Evolutionary conservation across 1,139 yeast species (phyloP).

Genomic region (Debaryomyces udenii): DNA sequence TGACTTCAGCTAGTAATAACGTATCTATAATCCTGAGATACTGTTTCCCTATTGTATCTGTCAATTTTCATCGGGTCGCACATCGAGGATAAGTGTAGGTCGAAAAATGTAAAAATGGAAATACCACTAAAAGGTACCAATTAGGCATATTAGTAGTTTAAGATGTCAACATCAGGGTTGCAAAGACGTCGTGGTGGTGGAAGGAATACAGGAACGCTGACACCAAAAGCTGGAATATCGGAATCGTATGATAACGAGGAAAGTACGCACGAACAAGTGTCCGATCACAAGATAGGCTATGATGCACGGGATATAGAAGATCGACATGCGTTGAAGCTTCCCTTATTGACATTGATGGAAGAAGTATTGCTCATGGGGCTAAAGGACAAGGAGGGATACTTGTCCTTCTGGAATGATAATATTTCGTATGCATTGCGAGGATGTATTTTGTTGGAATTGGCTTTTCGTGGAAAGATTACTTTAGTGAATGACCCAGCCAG

Average conservation of each 20-base stretch:
- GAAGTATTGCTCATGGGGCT: slow-evolving; percentile 91
- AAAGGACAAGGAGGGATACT: slow-evolving; percentile 93
- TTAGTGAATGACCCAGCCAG: slow-evolving; percentile 94
- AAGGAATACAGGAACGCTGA: slow-evolving; percentile 19
- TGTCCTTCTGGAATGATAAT: slow-evolving; percentile 97
- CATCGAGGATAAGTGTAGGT: neutral
- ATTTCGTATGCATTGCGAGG: slow-evolving; percentile 96
- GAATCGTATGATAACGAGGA: slow-evolving; percentile 29
- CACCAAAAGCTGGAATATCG: slow-evolving; percentile 16
- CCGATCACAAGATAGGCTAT: slow-evolving; percentile 70
- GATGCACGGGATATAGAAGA: slow-evolving; percentile 73
- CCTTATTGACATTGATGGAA: slow-evolving; percentile 90
- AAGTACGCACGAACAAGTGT: slow-evolving; percentile 13
- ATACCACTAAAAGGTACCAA: neutral
- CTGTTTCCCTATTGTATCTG: neutral
- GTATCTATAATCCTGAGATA: too few relatives aligned
- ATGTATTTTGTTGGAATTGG: slow-evolving; percentile 87
- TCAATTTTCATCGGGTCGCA: neutral
- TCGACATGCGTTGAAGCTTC: slow-evolving; percentile 52
- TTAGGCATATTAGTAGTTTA: slow-evolving; percentile 1
- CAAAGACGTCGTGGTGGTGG: slow-evolving; percentile 53
- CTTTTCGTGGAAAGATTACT: slow-evolving; percentile 85
- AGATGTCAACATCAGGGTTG: slow-evolving; percentile 42
- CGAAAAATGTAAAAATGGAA: neutral
- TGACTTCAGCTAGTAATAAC: too few relatives aligned